Conservation (phyloP, 352 stramenopile species). For the Pythium periplocum region DNA sequence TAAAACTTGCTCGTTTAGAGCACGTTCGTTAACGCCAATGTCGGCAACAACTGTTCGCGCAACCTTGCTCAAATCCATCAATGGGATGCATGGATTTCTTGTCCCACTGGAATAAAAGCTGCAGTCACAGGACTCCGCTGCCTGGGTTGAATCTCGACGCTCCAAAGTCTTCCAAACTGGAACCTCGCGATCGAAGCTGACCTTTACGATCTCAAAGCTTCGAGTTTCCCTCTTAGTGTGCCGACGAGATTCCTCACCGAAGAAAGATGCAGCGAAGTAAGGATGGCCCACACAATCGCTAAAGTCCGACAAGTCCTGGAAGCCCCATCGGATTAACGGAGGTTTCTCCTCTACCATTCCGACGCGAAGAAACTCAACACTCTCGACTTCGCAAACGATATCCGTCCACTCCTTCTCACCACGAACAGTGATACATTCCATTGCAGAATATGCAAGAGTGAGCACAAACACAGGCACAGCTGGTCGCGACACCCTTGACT, state of each 20-base stretch:
- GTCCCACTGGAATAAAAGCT: constrained; percentile 3
- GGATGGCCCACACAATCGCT: constrained; percentile 60
- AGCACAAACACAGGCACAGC: constrained; percentile 52
- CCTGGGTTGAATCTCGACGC: constrained; percentile 5
- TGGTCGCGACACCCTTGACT: constrained; percentile 48
- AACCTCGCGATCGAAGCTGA: constrained; percentile 54
- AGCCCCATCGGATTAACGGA: constrained; percentile 37
- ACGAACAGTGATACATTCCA: constrained; percentile 38
- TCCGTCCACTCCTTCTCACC: constrained; percentile 28
- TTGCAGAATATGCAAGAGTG: constrained; percentile 38
- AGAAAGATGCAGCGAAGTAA: constrained; percentile 76
- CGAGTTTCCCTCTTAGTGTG: constrained; percentile 40
- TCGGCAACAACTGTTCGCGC: constrained; percentile 4
- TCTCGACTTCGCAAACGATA: constrained; percentile 71
- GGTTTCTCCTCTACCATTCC: background rate
- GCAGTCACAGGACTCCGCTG: constrained; percentile 5
- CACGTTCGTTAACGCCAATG: constrained; percentile 19
- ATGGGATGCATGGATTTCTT: constrained; percentile 9
- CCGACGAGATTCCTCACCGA: constrained; percentile 41
- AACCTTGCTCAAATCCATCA: constrained; percentile 2
- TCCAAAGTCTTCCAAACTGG: constrained; percentile 61
- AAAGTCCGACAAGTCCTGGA: constrained; percentile 29
- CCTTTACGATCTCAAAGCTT: constrained; percentile 70
- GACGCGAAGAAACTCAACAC: constrained; percentile 22
- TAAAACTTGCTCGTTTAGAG: constrained; percentile 6